Evolutionary conservation across 257 asterid species (phyloP).

Genomic region (Solanum bulbocastanum): DNA sequence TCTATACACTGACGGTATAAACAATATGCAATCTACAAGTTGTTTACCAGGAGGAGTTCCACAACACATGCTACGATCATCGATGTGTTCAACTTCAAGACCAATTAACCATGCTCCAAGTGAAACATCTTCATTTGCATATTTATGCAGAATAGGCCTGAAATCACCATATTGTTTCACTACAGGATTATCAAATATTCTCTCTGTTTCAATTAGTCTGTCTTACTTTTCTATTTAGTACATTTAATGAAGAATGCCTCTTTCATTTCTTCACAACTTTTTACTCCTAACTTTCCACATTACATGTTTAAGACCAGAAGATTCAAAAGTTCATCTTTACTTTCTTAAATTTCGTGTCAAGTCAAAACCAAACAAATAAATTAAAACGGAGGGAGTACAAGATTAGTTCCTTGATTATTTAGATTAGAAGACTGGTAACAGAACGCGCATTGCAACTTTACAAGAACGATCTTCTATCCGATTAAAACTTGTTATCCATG

Average conservation of each 20-base stretch:
- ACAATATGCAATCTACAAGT: neutral
- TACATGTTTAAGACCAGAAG: neutral
- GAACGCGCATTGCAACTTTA: neutral
- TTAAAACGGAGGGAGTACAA: neutral
- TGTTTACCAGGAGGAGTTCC: slow-evolving; percentile 40
- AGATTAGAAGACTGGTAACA: neutral
- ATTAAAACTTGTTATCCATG: neutral
- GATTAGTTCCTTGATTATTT: neutral
- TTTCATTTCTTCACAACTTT: neutral
- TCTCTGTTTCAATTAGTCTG: neutral
- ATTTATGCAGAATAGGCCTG: slow-evolving; percentile 49
- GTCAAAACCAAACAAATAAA: neutral
- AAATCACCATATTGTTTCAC: neutral
- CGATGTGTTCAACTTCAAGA: slow-evolving; percentile 45
- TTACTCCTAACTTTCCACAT: too few species aligned
- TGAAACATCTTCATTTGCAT: slow-evolving; percentile 56
- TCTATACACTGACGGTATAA: neutral
- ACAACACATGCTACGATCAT: slow-evolving; percentile 49
- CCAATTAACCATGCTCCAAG: slow-evolving; percentile 59
- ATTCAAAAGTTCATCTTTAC: neutral
- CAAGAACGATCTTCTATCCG: neutral
- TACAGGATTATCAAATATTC: neutral
- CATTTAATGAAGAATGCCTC: neutral
- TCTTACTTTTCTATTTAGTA: neutral
- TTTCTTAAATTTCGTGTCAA: neutral